phyloP scores from a whole-genome alignment of 192 early-diverging fungal species.

The Coemansia sp. region DNA sequence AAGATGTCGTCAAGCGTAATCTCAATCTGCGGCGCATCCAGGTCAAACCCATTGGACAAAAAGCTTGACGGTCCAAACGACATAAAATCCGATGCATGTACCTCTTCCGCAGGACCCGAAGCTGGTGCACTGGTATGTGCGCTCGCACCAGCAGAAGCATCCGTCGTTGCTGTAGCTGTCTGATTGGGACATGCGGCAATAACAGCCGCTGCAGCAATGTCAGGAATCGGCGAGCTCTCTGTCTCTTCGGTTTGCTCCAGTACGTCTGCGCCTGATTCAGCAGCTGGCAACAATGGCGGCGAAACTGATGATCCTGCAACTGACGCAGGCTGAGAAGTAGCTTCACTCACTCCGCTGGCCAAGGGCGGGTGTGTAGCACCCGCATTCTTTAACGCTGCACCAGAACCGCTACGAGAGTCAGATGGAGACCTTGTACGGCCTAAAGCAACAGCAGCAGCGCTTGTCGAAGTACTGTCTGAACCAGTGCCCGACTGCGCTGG shows the following conservation, averaged over 20 bases:
- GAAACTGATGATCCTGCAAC: background rate
- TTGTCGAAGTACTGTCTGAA: background rate
- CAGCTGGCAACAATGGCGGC: background rate
- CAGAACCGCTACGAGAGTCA: background rate
- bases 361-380: background rate
- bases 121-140: conserved; percentile 2
- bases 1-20: conserved; percentile 57
- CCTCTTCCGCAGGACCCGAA: conserved; percentile 15
- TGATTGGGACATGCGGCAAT: background rate
- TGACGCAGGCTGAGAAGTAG: background rate
- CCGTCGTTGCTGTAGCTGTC: background rate
- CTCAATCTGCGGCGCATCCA: conserved; percentile 56
- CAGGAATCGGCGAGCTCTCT: background rate
- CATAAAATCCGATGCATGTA: conserved; percentile 54
- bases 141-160: background rate
- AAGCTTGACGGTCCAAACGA: conserved; percentile 55
- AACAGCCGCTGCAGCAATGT: background rate
- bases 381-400: background rate
- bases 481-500: background rate
- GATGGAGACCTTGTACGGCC: conserved; percentile 5
- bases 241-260: background rate
- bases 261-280: background rate
- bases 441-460: background rate
- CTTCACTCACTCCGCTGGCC: background rate
- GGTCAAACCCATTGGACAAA: conserved; percentile 49